Percentiles rank a stretch among this genome's conserved stretches.
These are phyloP conservation scores for Pleurotus cornucopiae DNA, from an alignment of 768 basidiomycete genomes.

Conservation along the genomic window DNA sequence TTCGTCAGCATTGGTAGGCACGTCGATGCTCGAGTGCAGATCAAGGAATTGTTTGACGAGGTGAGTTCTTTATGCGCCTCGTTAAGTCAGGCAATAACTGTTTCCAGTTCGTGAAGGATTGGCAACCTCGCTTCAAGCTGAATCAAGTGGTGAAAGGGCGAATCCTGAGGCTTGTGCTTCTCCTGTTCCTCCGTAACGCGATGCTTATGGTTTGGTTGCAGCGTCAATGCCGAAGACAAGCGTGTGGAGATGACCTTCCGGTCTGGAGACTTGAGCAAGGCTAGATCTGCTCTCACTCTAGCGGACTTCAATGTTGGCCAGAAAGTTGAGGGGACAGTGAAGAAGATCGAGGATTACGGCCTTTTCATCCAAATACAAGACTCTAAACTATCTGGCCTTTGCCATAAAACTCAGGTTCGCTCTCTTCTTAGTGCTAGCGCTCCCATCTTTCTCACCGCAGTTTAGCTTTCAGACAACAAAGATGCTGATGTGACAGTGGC, in stretches of 20 bases:
- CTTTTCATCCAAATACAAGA: slow-evolving; percentile 90
- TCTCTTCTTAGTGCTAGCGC: not conserved
- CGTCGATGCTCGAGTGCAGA: slow-evolving; percentile 91
- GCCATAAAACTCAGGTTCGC: slow-evolving; percentile 87
- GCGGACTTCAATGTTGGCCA: slow-evolving; percentile 72
- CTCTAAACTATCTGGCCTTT: slow-evolving; percentile 82
- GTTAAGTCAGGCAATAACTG: not conserved
- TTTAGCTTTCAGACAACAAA: slow-evolving; percentile 83
- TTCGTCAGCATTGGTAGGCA: slow-evolving; percentile 83
- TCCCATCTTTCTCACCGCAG: not conserved
- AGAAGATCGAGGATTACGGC: slow-evolving; percentile 83
- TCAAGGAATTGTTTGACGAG: slow-evolving; percentile 90
- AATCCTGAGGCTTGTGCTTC: slow-evolving; percentile 59
- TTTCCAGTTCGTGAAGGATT: slow-evolving; percentile 87
- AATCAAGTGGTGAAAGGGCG: slow-evolving; percentile 88
- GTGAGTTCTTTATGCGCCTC: slow-evolving; percentile 28
- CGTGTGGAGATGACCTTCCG: slow-evolving; percentile 92
- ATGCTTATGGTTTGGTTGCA: slow-evolving; percentile 23
- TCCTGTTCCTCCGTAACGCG: not conserved
- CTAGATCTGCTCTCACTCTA: slow-evolving; percentile 33
- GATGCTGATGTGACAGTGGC: slow-evolving; percentile 77
- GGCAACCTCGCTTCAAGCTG: slow-evolving; percentile 76
- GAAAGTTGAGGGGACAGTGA: slow-evolving; percentile 75
- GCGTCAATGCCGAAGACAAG: slow-evolving; percentile 64
- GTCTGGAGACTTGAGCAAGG: slow-evolving; percentile 48